Evolutionary conservation across 75 land plant species (phyloP).

Genomic region (Pinus tabuliformis): DNA sequence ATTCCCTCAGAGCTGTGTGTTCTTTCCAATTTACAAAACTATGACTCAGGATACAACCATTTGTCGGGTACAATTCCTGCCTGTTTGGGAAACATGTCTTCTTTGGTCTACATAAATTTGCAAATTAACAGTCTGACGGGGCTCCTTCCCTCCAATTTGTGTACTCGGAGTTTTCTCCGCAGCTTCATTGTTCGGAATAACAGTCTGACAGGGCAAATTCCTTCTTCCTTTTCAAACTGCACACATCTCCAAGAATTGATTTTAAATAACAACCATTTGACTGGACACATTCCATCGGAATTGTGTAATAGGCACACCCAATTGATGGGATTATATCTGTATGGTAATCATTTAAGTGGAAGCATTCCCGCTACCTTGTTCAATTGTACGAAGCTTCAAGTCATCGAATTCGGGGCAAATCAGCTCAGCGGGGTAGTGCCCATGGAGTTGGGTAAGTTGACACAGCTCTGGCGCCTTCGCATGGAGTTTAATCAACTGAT

Average conservation of each 20-base stretch:
- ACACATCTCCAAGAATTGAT: conserved; percentile 11
- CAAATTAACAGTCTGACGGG: no score
- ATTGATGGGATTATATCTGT: not conserved
- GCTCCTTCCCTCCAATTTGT: no score
- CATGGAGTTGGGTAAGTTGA: not conserved
- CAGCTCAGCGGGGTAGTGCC: not conserved
- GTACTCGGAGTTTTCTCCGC: no score
- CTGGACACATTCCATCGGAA: conserved; percentile 5
- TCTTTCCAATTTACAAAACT: not conserved
- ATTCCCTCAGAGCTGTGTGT: not conserved
- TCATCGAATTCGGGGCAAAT: not conserved
- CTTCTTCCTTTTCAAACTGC: not conserved
- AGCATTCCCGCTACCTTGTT: not conserved
- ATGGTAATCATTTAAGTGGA: conserved; percentile 7
- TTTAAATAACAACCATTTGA: no score
- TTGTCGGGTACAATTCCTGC: not conserved
- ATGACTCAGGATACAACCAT: not conserved
- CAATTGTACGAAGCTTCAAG: not conserved
- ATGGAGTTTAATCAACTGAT: not conserved
- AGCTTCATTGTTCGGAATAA: no score
- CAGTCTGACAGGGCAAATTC: no score
- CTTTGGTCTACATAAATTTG: no score
- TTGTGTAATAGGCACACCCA: not conserved
- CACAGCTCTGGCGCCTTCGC: not conserved
- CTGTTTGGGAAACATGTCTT: no score